A percentile compares a stretch with the other conserved stretches of the same genome.
Evolutionary conservation across 371 early-diverging fungal genomes (phyloP).

Genomic region (Zopfochytrium polystomum): DNA sequence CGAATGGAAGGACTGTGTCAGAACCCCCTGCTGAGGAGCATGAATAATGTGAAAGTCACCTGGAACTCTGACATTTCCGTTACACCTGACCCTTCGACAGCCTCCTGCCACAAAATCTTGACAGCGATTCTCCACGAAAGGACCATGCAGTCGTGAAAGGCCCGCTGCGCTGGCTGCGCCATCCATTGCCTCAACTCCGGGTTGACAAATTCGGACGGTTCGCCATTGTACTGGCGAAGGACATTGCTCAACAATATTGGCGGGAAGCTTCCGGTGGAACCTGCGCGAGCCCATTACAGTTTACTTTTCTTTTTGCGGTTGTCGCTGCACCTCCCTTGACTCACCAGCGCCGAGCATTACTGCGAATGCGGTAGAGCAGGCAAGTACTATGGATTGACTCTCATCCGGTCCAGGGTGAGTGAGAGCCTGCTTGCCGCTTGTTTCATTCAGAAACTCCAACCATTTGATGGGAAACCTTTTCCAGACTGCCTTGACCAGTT

Average conservation of each 20-base stretch:
- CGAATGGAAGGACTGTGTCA: neutral
- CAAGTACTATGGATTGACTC: no score
- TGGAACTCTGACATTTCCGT: constrained; percentile 2
- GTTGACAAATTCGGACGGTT: neutral
- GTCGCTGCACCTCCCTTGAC: no score
- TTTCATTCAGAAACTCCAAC: no score
- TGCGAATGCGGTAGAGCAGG: no score
- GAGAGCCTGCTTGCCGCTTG: no score
- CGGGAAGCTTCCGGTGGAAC: neutral
- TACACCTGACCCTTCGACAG: constrained; percentile 9
- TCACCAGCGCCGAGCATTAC: no score
- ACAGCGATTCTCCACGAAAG: constrained; percentile 13
- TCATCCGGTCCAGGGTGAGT: no score
- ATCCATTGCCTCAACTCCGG: constrained; percentile 10
- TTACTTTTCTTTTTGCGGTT: no score
- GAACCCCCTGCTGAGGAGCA: neutral
- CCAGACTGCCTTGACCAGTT: no score
- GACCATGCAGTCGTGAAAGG: neutral
- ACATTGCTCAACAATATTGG: neutral
- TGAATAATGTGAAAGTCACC: constrained; percentile 8
- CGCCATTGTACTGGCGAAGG: constrained; percentile 8
- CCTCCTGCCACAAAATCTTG: constrained; percentile 15
- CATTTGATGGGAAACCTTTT: no score
- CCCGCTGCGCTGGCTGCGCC: neutral
- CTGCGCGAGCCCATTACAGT: no score